Percentiles rank a stretch among this genome's conserved stretches.
Conservation (phyloP, 2,329 filamentous ascomycete species). For the Trichoderma polysporum region DNA sequence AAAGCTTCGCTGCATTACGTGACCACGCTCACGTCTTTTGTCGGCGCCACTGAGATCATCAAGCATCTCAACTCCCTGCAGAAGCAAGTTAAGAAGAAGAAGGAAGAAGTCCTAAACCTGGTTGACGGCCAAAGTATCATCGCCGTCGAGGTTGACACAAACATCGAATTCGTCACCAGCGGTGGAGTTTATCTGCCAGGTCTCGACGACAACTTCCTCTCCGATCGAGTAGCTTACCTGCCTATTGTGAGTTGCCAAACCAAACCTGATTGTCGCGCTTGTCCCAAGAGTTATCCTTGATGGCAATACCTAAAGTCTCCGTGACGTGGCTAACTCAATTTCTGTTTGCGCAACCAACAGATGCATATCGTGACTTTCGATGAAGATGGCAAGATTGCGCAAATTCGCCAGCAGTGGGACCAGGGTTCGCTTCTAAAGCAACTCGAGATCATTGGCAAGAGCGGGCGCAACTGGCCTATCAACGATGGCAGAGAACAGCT, state of each 20-base stretch:
- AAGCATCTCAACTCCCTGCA: constrained; percentile 74
- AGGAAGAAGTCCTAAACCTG: constrained; percentile 70
- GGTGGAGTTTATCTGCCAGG: constrained; percentile 86
- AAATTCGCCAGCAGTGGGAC: constrained; percentile 92
- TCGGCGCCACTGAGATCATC: constrained; percentile 71
- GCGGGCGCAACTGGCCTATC: constrained; percentile 93
- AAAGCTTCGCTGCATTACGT: constrained; percentile 81
- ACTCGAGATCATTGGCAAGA: constrained; percentile 87
- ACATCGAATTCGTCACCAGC: constrained; percentile 74
- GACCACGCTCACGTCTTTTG: constrained; percentile 76
- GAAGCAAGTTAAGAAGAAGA: constrained; percentile 78
- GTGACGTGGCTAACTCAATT: constrained; percentile 20
- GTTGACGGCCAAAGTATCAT: constrained; percentile 71
- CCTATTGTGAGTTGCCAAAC: constrained; percentile 66
- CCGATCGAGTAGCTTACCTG: constrained; percentile 75
- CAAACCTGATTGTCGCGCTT: background rate
- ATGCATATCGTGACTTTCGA: constrained; percentile 88
- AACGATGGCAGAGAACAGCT: constrained; percentile 82
- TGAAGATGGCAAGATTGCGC: constrained; percentile 70
- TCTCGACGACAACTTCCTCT: constrained; percentile 90
- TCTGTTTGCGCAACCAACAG: constrained; percentile 42
- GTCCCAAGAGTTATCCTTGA: background rate
- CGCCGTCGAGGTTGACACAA: constrained; percentile 82
- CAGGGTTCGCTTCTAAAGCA: constrained; percentile 91
- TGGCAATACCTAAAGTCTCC: background rate